phyloP scores from a whole-genome alignment of 2,329 filamentous ascomycete genomes.

The Hypocreales sp. region DNA sequence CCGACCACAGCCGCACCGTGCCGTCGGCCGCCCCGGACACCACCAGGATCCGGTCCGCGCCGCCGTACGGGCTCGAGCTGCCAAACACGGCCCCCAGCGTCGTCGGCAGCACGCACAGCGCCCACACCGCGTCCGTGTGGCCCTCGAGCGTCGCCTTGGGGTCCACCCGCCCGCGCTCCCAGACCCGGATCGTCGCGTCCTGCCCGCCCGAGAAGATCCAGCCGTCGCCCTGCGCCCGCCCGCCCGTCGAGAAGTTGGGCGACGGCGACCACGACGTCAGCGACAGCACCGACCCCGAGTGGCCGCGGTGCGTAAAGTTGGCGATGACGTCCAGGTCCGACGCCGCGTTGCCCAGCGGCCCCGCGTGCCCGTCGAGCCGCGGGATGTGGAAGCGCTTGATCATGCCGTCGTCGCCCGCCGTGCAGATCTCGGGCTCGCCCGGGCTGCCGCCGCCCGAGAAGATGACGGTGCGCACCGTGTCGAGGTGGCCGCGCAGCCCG shows the following conservation, averaged over 20 bases:
- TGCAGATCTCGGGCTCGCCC: conserved; percentile 92
- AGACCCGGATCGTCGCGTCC: conserved; percentile 83
- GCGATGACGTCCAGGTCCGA: conserved; percentile 83
- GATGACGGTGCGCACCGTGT: conserved; percentile 86
- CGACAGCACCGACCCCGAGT: conserved; percentile 77
- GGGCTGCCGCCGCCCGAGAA: conserved; percentile 95
- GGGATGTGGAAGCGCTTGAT: conserved; percentile 97
- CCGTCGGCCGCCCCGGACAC: conserved; percentile 86
- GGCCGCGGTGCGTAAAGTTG: conserved; percentile 90
- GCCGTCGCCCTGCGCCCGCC: conserved; percentile 76
- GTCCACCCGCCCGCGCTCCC: conserved; percentile 88
- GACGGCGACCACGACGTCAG: conserved; percentile 77
- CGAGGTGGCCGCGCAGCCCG: conserved; percentile 78
- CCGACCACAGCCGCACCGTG: conserved; percentile 83
- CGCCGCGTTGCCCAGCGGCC: conserved; percentile 30
- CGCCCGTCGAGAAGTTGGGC: conserved; percentile 78
- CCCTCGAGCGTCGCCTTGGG: conserved; percentile 89
- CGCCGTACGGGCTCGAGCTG: conserved; percentile 56
- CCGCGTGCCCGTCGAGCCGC: conserved; percentile 46
- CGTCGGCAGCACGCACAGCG: conserved; percentile 78
- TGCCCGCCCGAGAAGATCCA: conserved; percentile 98
- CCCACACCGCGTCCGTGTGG: conserved; percentile 93
- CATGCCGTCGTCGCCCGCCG: conserved; percentile 84
- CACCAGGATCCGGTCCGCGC: conserved; percentile 73
- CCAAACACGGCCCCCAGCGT: conserved; percentile 72